phyloP scores from a whole-genome alignment of 768 basidiomycete genomes.

The Favolaschia claudopus region DNA sequence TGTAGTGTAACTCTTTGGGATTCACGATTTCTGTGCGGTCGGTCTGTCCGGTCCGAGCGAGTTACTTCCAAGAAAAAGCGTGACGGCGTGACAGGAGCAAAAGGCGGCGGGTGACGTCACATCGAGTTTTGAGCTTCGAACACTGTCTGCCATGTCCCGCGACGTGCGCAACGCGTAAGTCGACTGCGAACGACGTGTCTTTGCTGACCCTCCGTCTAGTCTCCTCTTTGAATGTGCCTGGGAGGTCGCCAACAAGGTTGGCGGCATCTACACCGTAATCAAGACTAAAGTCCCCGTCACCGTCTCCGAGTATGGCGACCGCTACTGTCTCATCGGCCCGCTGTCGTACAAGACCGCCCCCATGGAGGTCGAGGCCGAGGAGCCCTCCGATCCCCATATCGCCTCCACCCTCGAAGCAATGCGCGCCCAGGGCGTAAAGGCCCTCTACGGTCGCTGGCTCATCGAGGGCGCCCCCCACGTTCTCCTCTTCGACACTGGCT shows the following conservation, averaged over 20 bases:
- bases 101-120: no score
- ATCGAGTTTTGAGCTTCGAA: no score
- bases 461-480: conserved; percentile 97
- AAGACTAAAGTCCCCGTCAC: conserved; percentile 99
- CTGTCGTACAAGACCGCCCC: conserved; percentile 97
- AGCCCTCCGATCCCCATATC: conserved; percentile 84
- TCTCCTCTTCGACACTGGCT: conserved; percentile 94
- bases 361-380: conserved; percentile 97
- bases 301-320: conserved; percentile 92
- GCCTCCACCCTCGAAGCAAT: conserved; percentile 80
- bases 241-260: conserved; percentile 99
- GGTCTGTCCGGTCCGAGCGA: no score
- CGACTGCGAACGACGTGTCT: not conserved
- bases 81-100: no score
- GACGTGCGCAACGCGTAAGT: conserved; percentile 71
- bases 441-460: conserved; percentile 96
- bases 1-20: no score
- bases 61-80: no score
- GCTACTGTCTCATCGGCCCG: conserved; percentile 97
- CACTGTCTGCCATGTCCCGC: conserved; percentile 57
- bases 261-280: conserved; percentile 99
- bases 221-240: conserved; percentile 95
- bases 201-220: conserved; percentile 1
- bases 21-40: no score
- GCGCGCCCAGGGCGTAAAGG: conserved; percentile 91